A percentile compares a stretch with the other conserved stretches of the same genome.
These are phyloP conservation scores for Talaromyces verruculosus DNA, from an alignment of 2,329 filamentous ascomycete genomes.

Conservation along the genomic window DNA sequence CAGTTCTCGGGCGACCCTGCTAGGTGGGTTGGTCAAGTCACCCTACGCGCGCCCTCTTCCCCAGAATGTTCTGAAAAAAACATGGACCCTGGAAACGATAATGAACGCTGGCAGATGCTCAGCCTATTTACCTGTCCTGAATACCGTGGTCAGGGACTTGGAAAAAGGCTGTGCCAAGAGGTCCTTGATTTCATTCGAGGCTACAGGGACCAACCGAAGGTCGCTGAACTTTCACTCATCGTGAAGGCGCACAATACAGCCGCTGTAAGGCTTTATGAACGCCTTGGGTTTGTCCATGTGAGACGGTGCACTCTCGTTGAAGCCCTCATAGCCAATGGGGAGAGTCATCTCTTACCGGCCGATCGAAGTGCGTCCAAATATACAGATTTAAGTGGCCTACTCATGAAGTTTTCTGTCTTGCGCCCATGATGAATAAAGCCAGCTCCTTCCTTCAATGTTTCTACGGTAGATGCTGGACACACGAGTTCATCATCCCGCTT, in stretches of 20 bases:
- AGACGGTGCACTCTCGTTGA: conserved; percentile 34
- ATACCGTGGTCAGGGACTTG: neutral
- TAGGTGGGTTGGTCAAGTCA: neutral
- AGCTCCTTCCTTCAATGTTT: neutral
- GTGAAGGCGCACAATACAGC: neutral
- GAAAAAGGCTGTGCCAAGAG: neutral
- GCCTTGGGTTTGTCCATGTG: neutral
- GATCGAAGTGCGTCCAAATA: conserved; percentile 29
- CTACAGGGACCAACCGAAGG: neutral
- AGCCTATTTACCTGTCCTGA: neutral
- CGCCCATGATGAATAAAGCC: neutral
- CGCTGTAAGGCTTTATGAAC: neutral
- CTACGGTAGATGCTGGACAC: neutral
- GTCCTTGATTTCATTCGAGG: neutral
- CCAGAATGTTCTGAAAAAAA: neutral
- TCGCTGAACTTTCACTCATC: neutral
- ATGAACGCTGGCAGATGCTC: neutral
- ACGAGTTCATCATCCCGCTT: neutral
- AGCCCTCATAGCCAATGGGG: conserved; percentile 33
- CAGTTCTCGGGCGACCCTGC: neutral
- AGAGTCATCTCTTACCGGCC: conserved; percentile 30
- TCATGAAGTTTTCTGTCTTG: neutral
- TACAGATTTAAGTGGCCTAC: conserved; percentile 12
- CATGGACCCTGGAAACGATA: neutral
- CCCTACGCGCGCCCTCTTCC: neutral